A percentile compares a stretch with the other conserved stretches of the same genome.
Evolutionary conservation across 805 yeast genomes (phyloP).

Genomic region (Blastobotrys parvus): DNA sequence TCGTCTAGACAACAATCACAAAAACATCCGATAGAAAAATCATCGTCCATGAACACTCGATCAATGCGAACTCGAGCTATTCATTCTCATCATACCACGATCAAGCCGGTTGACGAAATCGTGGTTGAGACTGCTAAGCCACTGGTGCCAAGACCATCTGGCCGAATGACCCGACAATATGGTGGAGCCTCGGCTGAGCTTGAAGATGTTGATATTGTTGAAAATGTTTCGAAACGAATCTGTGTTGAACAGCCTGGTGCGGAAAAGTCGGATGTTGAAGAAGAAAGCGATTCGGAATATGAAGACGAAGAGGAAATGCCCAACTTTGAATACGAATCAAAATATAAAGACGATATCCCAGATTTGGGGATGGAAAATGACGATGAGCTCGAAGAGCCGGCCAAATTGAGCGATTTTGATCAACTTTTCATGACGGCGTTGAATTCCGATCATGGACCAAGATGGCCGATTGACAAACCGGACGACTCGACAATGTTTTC

Average conservation of each 20-base stretch:
- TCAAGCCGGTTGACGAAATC: not conserved
- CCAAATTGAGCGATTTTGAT: not conserved
- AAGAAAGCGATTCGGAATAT: constrained; percentile 4
- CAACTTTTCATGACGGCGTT: not conserved
- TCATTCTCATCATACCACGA: not conserved
- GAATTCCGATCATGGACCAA: not conserved
- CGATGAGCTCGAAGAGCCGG: not conserved
- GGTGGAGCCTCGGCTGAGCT: not conserved
- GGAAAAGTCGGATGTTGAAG: constrained; percentile 4
- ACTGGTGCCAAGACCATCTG: not conserved
- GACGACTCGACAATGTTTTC: constrained; percentile 22
- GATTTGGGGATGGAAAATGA: not conserved
- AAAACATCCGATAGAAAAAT: not conserved
- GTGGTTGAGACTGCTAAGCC: not conserved
- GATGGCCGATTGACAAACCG: constrained; percentile 21
- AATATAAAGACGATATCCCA: constrained; percentile 3
- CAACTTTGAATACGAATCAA: constrained; percentile 12
- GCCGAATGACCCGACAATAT: not conserved
- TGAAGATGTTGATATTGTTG: not conserved
- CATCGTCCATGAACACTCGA: not conserved
- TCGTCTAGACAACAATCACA: not conserved
- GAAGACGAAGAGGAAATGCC: constrained; percentile 12
- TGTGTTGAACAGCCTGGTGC: not conserved
- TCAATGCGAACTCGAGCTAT: not conserved
- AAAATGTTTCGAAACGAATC: not conserved